Percentiles rank a stretch among this genome's conserved stretches.
Conservation (phyloP, 805 yeast species). For the Candida coquimbonensis region DNA sequence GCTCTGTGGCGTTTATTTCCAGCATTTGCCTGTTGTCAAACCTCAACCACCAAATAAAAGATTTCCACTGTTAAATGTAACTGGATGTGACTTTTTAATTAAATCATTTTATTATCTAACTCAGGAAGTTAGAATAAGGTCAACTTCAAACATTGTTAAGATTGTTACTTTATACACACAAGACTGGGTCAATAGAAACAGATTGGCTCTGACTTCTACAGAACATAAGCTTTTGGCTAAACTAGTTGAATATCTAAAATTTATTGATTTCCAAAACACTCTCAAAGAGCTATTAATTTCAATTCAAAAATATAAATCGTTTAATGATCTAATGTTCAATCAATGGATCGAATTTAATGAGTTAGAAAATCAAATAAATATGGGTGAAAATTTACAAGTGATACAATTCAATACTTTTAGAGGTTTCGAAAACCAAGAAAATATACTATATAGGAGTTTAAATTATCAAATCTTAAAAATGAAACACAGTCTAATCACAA, state of each 20-base stretch:
- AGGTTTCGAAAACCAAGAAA: too few relatives aligned
- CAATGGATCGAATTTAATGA: conserved; percentile 11
- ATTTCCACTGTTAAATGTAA: neutral
- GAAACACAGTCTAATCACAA: conserved; percentile 10
- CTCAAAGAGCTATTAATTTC: conserved; percentile 7
- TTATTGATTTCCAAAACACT: conserved; percentile 13
- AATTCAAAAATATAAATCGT: conserved; percentile 8
- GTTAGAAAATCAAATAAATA: conserved; percentile 9
- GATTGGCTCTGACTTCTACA: conserved; percentile 6
- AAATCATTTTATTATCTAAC: conserved; percentile 28
- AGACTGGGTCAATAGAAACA: conserved; percentile 25
- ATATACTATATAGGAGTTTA: conserved; percentile 1
- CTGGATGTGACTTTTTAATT: conserved; percentile 25
- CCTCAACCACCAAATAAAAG: neutral
- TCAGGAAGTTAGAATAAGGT: conserved; percentile 26
- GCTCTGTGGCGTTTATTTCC: conserved; percentile 17
- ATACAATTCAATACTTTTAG: neutral
- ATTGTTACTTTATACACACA: conserved; percentile 25
- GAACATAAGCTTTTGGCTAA: conserved; percentile 14
- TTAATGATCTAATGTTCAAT: conserved; percentile 4
- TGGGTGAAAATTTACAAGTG: conserved; percentile 6
- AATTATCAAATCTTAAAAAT: conserved; percentile 11
- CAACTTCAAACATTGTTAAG: conserved; percentile 24
- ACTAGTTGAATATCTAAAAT: conserved; percentile 16
- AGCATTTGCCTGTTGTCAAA: conserved; percentile 14